These are phyloP conservation scores for Penicillium sp. DNA, from an alignment of 2,329 filamentous ascomycete species.

Conservation along the genomic window DNA sequence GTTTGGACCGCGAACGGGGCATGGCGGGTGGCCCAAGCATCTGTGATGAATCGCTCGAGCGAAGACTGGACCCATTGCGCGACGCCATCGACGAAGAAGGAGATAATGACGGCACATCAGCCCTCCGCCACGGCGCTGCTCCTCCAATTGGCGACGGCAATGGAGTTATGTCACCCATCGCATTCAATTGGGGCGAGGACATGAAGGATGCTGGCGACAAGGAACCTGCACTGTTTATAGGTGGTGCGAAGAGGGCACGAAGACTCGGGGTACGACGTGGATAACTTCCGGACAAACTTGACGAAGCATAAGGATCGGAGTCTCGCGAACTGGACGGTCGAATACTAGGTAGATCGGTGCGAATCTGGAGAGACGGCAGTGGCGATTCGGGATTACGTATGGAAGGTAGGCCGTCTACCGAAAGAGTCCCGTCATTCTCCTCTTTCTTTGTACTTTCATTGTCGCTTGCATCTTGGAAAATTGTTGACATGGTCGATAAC, in stretches of 20 bases:
- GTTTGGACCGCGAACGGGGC: slow-evolving; percentile 34
- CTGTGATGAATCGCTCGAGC: slow-evolving; percentile 38
- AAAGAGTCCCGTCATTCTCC: background rate
- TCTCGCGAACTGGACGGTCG: slow-evolving; percentile 32
- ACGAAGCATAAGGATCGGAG: slow-evolving; percentile 35
- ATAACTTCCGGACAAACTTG: slow-evolving; percentile 38
- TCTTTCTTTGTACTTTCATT: slow-evolving; percentile 7
- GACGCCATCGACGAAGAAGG: slow-evolving; percentile 44
- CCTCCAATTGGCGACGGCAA: slow-evolving; percentile 68
- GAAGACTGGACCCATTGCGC: slow-evolving; percentile 38
- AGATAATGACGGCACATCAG: slow-evolving; percentile 48
- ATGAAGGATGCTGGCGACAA: slow-evolving; percentile 63
- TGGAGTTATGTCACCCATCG: slow-evolving; percentile 76
- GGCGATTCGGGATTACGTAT: slow-evolving; percentile 10
- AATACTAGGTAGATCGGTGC: slow-evolving; percentile 32
- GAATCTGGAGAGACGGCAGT: slow-evolving; percentile 36
- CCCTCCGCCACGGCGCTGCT: slow-evolving; percentile 49
- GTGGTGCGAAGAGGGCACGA: slow-evolving; percentile 37
- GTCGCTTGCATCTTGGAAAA: slow-evolving; percentile 16
- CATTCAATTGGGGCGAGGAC: slow-evolving; percentile 71
- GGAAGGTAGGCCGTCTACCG: slow-evolving; percentile 13
- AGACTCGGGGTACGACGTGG: slow-evolving; percentile 47
- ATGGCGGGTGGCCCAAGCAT: slow-evolving; percentile 28
- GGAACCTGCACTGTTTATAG: slow-evolving; percentile 43
- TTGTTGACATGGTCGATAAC: background rate